phyloP scores from a whole-genome alignment of 306 rosid genomes.

The Mimosa bimucronata region DNA sequence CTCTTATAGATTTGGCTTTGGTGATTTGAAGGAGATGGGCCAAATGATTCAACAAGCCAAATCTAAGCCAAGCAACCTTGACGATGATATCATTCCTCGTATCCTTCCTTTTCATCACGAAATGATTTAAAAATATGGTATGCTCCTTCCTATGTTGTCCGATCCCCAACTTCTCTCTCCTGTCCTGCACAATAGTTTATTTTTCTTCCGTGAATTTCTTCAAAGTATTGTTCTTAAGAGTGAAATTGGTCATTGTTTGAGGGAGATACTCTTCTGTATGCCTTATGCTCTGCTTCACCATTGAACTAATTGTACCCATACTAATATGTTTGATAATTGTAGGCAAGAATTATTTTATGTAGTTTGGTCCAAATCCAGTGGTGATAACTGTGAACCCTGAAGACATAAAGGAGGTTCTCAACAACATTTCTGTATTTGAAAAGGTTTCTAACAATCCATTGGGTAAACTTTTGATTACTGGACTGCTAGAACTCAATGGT shows the following conservation, averaged over 20 bases:
- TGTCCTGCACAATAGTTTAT: too few species aligned
- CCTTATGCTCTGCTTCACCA: background rate
- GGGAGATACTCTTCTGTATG: background rate
- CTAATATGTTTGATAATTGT: too few species aligned
- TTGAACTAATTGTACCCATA: constrained; percentile 17
- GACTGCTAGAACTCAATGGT: constrained; percentile 25
- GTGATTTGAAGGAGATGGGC: constrained; percentile 11
- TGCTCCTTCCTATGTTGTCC: background rate
- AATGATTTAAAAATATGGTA: background rate
- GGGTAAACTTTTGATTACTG: background rate
- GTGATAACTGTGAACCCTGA: constrained; percentile 44
- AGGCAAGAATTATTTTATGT: constrained; percentile 39
- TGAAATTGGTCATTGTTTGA: background rate
- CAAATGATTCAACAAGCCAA: background rate
- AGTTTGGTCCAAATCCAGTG: constrained; percentile 46
- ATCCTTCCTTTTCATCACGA: background rate
- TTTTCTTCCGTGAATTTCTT: background rate
- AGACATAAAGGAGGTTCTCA: constrained; percentile 36
- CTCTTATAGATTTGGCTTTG: constrained; percentile 19
- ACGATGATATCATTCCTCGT: constrained; percentile 8
- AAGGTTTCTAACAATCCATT: constrained; percentile 35
- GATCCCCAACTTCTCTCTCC: background rate
- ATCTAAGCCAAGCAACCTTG: background rate
- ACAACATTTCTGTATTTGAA: constrained; percentile 11
- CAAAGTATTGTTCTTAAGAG: constrained; percentile 14